Percentiles rank a stretch among this genome's conserved stretches.
Conservation (phyloP, 106 monocot species). For the Agapanthus africanus region DNA sequence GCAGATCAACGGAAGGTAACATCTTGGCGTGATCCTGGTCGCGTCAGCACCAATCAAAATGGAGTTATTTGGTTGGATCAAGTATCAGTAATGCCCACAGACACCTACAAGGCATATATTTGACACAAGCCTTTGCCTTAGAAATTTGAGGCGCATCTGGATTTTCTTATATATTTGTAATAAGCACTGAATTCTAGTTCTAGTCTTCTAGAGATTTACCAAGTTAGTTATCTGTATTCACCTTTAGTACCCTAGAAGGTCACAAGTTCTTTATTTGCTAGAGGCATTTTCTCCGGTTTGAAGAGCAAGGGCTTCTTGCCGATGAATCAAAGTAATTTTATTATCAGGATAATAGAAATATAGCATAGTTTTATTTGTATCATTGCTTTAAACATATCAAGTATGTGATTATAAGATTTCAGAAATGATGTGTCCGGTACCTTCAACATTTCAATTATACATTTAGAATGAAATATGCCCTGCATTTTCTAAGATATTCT, state of each 20-base stretch:
- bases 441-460: background rate
- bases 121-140: background rate
- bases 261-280: too few relatives aligned
- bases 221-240: too few relatives aligned
- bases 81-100: slow-evolving; percentile 73
- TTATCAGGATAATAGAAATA: background rate
- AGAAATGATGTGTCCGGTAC: background rate
- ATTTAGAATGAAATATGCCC: background rate
- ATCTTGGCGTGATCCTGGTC: too few relatives aligned
- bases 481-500: background rate
- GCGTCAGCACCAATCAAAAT: slow-evolving; percentile 32
- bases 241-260: too few relatives aligned
- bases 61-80: slow-evolving; percentile 90
- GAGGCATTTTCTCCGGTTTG: too few relatives aligned
- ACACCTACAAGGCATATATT: slow-evolving; percentile 73
- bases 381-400: background rate
- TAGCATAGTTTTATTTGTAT: background rate
- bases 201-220: too few relatives aligned
- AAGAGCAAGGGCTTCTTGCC: too few relatives aligned
- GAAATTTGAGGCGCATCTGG: too few relatives aligned
- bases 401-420: background rate
- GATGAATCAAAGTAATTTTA: too few relatives aligned
- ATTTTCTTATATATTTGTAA: too few relatives aligned
- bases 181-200: too few relatives aligned
- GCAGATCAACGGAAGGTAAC: too few relatives aligned